Evolutionary conservation across 306 rosid species (phyloP), one percentile per base, ranked within the genome.

Genomic region (Alnus glutinosa): DNA sequence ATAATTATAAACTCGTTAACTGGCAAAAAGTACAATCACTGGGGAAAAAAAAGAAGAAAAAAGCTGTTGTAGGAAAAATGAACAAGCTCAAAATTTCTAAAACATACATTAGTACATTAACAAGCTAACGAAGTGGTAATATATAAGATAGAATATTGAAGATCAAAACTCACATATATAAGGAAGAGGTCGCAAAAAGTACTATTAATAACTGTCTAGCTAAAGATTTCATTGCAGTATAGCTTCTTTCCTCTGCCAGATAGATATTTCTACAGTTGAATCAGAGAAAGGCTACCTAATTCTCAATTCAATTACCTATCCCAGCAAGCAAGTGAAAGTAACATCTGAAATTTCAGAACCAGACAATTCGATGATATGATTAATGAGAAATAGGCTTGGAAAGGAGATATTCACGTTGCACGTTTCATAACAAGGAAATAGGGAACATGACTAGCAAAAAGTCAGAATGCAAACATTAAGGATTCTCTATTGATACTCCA

Each of bases 1-100:
- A 46, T 50, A 59, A 76, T 76, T 79, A 85, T 11, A 23, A 52
- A 74, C 81, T 63, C 23, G 50, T 62, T 55, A 36, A 42, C 16
- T 62, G 2, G 37, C 73, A 83, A 23, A 57, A 47, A 37, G 75
- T 61, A 63, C 59, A 63, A 79, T n/a, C 73, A 64, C 18, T 5
- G 72, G 28, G 23, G 12, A 0, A 54, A 71, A 61, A 23, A 4
- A 79, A 51, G 42, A 30, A 67, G 1, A 19, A 19, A 18, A 30
- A 2, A 18, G 72, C 28, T 23, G 28, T 64, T 36, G 18, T 28
- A 47, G 11, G 55, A 9, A 58, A 68, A 64, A 82, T 74, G 72
- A 19, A 67, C 3, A 1, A 18, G 23, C n/a, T 67, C 72, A 67
- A 39, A 23, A 67, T 18, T 67, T 42, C 23, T 16, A 15, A 67